A percentile compares a stretch with the other conserved stretches of the same genome.
phyloP scores from a whole-genome alignment of 495 filamentous ascomycete species.

The Annulohypoxylon maeteangense region DNA sequence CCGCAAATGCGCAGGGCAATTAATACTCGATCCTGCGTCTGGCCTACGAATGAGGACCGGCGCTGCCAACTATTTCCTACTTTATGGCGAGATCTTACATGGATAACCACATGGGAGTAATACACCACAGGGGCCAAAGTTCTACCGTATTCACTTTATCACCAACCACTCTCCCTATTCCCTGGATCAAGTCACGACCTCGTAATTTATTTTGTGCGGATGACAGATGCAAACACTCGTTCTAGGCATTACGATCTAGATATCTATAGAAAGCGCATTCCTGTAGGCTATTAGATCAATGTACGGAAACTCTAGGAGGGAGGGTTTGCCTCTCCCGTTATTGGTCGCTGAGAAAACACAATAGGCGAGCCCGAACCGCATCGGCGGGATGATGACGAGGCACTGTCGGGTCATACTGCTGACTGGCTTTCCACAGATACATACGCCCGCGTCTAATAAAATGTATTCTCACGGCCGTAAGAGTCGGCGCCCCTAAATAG shows the following conservation, averaged over 20 bases:
- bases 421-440: slow-evolving; percentile 25
- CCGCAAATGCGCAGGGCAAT: slow-evolving; percentile 28
- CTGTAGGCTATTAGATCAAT: slow-evolving; percentile 25
- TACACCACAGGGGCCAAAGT: background rate
- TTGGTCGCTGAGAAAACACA: slow-evolving; percentile 9
- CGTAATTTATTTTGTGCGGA: slow-evolving; percentile 22
- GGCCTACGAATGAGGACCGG: slow-evolving; percentile 14
- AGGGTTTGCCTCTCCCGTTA: slow-evolving; percentile 11
- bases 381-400: slow-evolving; percentile 22
- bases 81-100: slow-evolving; percentile 15
- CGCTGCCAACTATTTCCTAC: slow-evolving; percentile 15
- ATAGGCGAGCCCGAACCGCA: slow-evolving; percentile 15
- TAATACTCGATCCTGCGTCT: slow-evolving; percentile 17
- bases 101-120: background rate
- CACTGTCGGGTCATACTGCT: slow-evolving; percentile 4
- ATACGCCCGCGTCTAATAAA: slow-evolving; percentile 9
- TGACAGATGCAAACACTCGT: slow-evolving; percentile 29
- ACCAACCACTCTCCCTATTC: slow-evolving; percentile 2
- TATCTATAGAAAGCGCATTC: background rate
- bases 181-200: background rate
- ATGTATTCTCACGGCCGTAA: slow-evolving; percentile 38
- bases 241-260: background rate
- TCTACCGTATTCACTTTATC: background rate
- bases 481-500: background rate
- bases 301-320: background rate